Evolutionary conservation across 2,329 filamentous ascomycete genomes (phyloP), one percentile per base, ranked within the genome.

Genomic region (Penicillium glabrum): DNA sequence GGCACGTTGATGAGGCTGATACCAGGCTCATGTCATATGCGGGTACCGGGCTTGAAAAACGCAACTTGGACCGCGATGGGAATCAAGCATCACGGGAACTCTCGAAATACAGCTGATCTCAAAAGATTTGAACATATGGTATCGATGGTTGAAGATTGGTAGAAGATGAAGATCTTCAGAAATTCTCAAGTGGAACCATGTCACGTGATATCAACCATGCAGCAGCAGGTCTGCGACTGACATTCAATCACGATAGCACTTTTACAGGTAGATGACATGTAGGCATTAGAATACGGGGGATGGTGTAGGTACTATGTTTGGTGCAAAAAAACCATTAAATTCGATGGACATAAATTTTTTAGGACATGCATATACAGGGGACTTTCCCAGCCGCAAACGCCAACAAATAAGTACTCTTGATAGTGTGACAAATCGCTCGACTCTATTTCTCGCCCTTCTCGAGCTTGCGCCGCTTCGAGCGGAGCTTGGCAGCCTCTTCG

Each of bases 391-490:
- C 67, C 61, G 49, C 57, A 60, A 61, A 67, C 60, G 59, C 61
- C 60, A 54, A 53, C 27, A 44, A 54, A 60, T 49, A 56, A 56
- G 46, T 43, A 63, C 54, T 49, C 54, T 57, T 57, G 44, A 44
- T 46, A 37, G 37, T 60, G 52, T 56, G 50, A 60, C 57, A 47
- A 54, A 57, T 37, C 51, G 47, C 49, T 57, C 46, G 41, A 26
- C 21, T 59, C 65, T 61, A 69, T 59, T 71, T 68, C 56, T 71
- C 65, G 9, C 52, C 72, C 68, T 76, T 92, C 79, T 98, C 95
- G 60, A 97, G 76, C 83, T 87, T 96, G 79, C 95, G 90, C 77
- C 91, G 87, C 88, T 99, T 99, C 56, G 83, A 84, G 66, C 93
- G 85, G 73, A 99, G 79, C 78, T 88, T 90, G 80, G 93, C 89